A percentile compares a stretch with the other conserved stretches of the same genome.
phyloP scores from a whole-genome alignment of 202 grass and related monocot genomes.

The Cymbopogon flexuosus region DNA sequence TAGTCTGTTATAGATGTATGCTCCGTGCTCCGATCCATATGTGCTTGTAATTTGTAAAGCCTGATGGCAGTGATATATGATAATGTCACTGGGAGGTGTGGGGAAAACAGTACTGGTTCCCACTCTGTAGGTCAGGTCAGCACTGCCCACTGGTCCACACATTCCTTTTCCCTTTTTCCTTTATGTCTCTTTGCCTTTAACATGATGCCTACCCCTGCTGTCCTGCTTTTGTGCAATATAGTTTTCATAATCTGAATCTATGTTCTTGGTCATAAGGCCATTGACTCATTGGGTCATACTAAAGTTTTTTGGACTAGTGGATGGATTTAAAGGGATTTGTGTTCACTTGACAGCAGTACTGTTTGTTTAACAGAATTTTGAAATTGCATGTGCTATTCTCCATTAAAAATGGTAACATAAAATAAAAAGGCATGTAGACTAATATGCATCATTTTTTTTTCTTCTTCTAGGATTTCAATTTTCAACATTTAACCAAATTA shows the following conservation, averaged over 20 bases:
- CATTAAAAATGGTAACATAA: neutral
- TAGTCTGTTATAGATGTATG: conserved; percentile 13
- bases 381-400: neutral
- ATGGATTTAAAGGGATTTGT: neutral
- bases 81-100: conserved; percentile 41
- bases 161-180: conserved; percentile 43
- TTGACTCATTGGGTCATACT: neutral
- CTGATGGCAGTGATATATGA: conserved; percentile 37
- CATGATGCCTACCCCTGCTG: conserved; percentile 39
- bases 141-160: conserved; percentile 32
- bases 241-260: neutral
- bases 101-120: conserved; percentile 29
- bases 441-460: neutral
- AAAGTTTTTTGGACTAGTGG: neutral
- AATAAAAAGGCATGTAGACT: neutral
- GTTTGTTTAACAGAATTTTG: neutral
- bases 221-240: conserved; percentile 35
- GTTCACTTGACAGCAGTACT: neutral
- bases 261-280: neutral
- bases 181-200: conserved; percentile 46
- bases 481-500: neutral
- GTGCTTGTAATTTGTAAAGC: conserved; percentile 33
- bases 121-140: conserved; percentile 28
- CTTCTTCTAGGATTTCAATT: neutral
- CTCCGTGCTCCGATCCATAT: conserved; percentile 24